phyloP scores from a whole-genome alignment of 495 filamentous ascomycete genomes.

The Rusavskia elegans region DNA sequence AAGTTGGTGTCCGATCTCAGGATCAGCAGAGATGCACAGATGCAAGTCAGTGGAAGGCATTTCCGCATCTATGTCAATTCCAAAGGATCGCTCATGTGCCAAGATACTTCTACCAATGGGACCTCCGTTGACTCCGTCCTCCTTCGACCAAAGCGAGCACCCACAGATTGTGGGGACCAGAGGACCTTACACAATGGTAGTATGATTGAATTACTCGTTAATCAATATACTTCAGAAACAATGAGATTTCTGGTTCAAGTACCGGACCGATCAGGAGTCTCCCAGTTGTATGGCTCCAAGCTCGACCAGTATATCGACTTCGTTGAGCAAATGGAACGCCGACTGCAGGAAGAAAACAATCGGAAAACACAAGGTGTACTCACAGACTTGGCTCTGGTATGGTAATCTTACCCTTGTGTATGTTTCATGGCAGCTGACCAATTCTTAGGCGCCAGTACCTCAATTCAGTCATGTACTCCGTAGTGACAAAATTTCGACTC shows the following conservation, averaged over 20 bases:
- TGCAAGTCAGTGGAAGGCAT: slow-evolving; percentile 68
- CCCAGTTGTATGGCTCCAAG: slow-evolving; percentile 39
- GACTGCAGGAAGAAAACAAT: slow-evolving; percentile 3
- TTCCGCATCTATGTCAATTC: slow-evolving; percentile 80
- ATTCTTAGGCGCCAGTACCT: not conserved
- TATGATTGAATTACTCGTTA: slow-evolving; percentile 46
- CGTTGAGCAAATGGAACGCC: slow-evolving; percentile 11
- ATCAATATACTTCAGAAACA: slow-evolving; percentile 19
- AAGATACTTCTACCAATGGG: slow-evolving; percentile 85
- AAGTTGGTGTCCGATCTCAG: slow-evolving; percentile 56
- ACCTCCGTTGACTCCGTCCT: slow-evolving; percentile 62
- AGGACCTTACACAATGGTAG: slow-evolving; percentile 58
- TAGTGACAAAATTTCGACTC: not conserved
- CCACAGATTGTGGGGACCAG: slow-evolving; percentile 10
- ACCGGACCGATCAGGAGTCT: slow-evolving; percentile 43
- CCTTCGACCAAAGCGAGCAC: slow-evolving; percentile 30
- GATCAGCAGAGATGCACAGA: slow-evolving; percentile 29
- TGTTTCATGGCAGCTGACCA: not conserved
- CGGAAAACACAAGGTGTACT: not conserved
- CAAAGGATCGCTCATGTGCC: slow-evolving; percentile 68
- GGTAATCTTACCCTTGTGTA: not conserved
- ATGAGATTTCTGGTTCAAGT: slow-evolving; percentile 77
- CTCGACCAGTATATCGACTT: slow-evolving; percentile 33
- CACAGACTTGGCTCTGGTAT: not conserved
- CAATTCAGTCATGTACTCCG: not conserved